Conservation (phyloP, 371 early-diverging fungal species). For the Mucor piriformis region DNA sequence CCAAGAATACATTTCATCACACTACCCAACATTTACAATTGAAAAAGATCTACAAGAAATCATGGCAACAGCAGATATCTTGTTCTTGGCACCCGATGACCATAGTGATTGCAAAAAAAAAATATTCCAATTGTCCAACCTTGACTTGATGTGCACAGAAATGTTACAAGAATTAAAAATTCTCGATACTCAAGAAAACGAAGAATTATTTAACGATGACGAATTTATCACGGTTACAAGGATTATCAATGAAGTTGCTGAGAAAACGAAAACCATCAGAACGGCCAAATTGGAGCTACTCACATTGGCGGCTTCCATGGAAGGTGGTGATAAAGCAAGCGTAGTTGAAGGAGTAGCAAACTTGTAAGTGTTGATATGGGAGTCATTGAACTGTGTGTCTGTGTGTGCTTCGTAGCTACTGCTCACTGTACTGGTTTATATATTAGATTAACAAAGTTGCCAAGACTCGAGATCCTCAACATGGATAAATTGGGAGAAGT, state of each 20-base stretch:
- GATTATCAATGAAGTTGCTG: constrained; percentile 15
- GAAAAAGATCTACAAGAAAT: constrained; percentile 12
- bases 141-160: constrained; percentile 8
- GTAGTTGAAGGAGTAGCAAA: constrained; percentile 12
- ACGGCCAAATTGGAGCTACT: constrained; percentile 14
- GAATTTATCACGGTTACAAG: constrained; percentile 13
- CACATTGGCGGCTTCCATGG: constrained; percentile 15
- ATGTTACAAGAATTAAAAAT: constrained; percentile 18
- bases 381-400: constrained; percentile 10
- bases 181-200: constrained; percentile 14
- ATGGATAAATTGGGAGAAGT: constrained; percentile 10
- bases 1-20: constrained; percentile 11
- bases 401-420: constrained; percentile 9
- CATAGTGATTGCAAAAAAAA: constrained; percentile 10
- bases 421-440: constrained; percentile 8
- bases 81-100: constrained; percentile 11
- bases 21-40: constrained; percentile 11
- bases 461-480: constrained; percentile 10
- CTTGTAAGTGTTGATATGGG: constrained; percentile 10
- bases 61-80: constrained; percentile 7
- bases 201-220: constrained; percentile 16
- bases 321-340: constrained; percentile 15
- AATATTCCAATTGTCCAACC: constrained; percentile 11
- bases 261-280: constrained; percentile 15
- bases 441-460: constrained; percentile 8